Conservation (phyloP, 1,284 basidiomycete species). For the Ustilago shanxiensis region DNA sequence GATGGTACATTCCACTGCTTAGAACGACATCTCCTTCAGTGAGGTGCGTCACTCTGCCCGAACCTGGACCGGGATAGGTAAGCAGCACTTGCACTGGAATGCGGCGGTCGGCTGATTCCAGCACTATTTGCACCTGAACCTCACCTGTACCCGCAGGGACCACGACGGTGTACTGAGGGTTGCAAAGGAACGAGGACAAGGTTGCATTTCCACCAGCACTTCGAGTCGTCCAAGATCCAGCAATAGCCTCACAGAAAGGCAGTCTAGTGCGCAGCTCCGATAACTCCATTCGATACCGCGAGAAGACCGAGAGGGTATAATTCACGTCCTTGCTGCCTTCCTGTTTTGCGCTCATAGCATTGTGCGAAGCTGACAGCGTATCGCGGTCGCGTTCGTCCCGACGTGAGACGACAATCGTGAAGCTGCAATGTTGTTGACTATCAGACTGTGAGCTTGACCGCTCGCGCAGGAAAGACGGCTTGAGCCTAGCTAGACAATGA, state of each 20-base stretch:
- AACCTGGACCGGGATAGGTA: constrained; percentile 62
- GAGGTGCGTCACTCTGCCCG: constrained; percentile 73
- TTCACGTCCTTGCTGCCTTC: constrained; percentile 25
- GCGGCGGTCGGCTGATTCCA: constrained; percentile 76
- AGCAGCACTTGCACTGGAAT: constrained; percentile 82
- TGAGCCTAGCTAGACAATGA: constrained; percentile 77
- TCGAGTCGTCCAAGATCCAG: constrained; percentile 75
- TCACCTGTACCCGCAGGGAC: constrained; percentile 9
- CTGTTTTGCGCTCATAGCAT: constrained; percentile 4
- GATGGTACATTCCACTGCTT: constrained; percentile 84
- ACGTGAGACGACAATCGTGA: constrained; percentile 57
- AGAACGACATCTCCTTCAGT: constrained; percentile 78
- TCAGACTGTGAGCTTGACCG: background rate
- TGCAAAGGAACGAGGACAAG: constrained; percentile 84
- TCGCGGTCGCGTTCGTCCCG: constrained; percentile 52
- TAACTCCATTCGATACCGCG: constrained; percentile 58
- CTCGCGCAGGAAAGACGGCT: constrained; percentile 11
- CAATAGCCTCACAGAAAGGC: constrained; percentile 42
- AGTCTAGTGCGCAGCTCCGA: constrained; percentile 39
- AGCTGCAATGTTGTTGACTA: constrained; percentile 19
- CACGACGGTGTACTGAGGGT: constrained; percentile 85
- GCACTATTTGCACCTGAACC: constrained; percentile 71
- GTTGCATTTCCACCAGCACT: constrained; percentile 86
- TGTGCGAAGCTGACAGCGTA: background rate
- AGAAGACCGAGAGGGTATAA: constrained; percentile 76